Evolutionary conservation across 2,329 filamentous ascomycete species (phyloP), one percentile per base, ranked within the genome.

Genomic region (Xylaria sp.): DNA sequence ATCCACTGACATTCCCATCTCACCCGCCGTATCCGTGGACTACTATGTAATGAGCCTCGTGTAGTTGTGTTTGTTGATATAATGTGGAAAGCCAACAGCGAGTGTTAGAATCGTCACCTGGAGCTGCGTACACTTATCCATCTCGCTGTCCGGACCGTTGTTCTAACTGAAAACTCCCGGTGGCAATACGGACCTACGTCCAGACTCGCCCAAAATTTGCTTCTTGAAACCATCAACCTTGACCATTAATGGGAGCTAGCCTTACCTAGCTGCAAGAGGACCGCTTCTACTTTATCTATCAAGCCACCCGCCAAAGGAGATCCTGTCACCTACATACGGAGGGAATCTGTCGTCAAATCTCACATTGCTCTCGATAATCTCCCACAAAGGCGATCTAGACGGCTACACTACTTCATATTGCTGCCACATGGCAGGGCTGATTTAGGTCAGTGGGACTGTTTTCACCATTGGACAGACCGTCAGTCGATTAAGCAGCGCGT

Each of bases 401-500:
- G 32, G 6, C 51, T 21, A 50, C 4, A 16, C 18, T 35, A 21
- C 50, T 27, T 53, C 44, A 48, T 61, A 61, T 66, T 18, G 47
- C n/a, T 21, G 48, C 48, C 42, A 57, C 44, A 65, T 66, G 35
- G 54, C 50, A 58, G 51, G 63, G 60, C 63, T 62, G 51, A 53
- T 61, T 48, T 59, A 42, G 51, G 9, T 23, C 57, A 50, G 37
- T 37, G 53, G 47, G 32, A 27, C 51, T 50, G 29, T 29, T 25
- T 53, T 63, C 35, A 44, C 35, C 23, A 60, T 62, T 58, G 48
- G 48, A 47, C 44, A 50, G 58, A 54, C n/a, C 8, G 55, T 50
- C 37, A 21, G 47, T 23, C 48, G 12, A 47, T 55, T 61, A 40
- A 55, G 47, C 55, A 61, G 40, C 55, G 47, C 47, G 51, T 54